Conservation (phyloP, 2,329 filamentous ascomycete genomes). For the Aspergillus latus region DNA sequence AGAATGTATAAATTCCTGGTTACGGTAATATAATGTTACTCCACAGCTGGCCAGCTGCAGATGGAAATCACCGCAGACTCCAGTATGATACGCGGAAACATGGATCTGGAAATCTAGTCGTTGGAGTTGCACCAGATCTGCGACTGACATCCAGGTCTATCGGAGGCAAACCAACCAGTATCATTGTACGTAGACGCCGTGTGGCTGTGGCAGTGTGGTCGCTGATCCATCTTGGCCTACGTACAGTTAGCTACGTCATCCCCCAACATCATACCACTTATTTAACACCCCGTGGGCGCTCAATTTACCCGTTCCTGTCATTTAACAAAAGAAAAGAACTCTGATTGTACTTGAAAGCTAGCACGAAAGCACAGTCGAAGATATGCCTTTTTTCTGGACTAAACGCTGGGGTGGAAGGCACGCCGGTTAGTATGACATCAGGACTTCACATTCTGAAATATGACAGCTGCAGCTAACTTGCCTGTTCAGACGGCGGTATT, state of each 20-base stretch:
- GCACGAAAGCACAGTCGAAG: not conserved
- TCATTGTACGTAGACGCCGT: too few species aligned
- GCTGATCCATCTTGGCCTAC: conserved; percentile 1
- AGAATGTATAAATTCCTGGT: too few species aligned
- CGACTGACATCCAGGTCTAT: too few species aligned
- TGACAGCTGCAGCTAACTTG: not conserved
- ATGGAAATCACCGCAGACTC: too few species aligned
- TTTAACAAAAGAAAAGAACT: not conserved
- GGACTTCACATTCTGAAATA: not conserved
- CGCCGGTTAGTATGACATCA: not conserved
- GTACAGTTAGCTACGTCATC: not conserved
- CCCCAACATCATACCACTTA: not conserved
- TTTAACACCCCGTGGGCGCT: not conserved
- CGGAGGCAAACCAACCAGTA: too few species aligned
- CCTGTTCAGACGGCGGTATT: not conserved
- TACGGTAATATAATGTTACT: too few species aligned
- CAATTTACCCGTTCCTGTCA: not conserved
- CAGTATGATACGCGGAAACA: too few species aligned
- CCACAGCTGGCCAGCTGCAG: too few species aligned
- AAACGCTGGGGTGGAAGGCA: not conserved
- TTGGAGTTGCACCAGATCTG: too few species aligned
- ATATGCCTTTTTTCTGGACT: not conserved
- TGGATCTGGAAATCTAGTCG: too few species aligned
- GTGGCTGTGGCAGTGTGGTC: not conserved
- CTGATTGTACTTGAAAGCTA: not conserved